A percentile compares a stretch with the other conserved stretches of the same genome.
These are phyloP conservation scores for Cercospora janseana DNA, from an alignment of 2,329 filamentous ascomycete genomes.

Conservation along the genomic window DNA sequence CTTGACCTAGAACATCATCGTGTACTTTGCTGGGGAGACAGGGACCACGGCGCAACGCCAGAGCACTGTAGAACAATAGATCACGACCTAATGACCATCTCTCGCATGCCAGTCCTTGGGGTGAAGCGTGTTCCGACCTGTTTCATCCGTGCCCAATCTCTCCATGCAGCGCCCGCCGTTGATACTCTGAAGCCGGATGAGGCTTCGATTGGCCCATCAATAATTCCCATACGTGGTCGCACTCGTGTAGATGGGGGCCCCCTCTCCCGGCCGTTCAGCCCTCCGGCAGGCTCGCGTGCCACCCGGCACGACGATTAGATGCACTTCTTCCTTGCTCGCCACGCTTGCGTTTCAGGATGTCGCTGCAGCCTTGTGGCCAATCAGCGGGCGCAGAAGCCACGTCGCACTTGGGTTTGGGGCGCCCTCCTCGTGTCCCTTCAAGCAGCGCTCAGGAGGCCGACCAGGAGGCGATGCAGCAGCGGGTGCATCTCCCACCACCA, in stretches of 20 bases:
- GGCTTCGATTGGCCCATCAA: too few relatives aligned
- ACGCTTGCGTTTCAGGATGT: conserved; percentile 12
- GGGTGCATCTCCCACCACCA: background rate
- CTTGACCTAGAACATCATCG: background rate
- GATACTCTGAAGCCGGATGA: too few relatives aligned
- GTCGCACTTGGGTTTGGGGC: conserved; percentile 10
- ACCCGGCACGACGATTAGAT: conserved; percentile 6
- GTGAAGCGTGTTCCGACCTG: too few relatives aligned
- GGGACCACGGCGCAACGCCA: conserved; percentile 10
- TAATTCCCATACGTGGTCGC: too few relatives aligned
- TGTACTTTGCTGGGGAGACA: background rate
- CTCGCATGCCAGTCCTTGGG: too few relatives aligned
- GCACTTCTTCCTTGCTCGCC: conserved; percentile 13
- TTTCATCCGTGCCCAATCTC: background rate
- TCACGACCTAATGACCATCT: conserved; percentile 6
- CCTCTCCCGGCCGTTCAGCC: too few relatives aligned
- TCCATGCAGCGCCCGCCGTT: background rate
- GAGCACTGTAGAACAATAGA: conserved; percentile 7
- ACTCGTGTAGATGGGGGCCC: too few relatives aligned
- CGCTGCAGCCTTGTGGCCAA: conserved; percentile 10
- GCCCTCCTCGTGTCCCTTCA: background rate
- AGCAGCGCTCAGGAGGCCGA: conserved; percentile 12
- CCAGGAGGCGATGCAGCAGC: conserved; percentile 3
- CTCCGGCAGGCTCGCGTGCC: conserved; percentile 17
- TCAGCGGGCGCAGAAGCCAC: conserved; percentile 2